Evolutionary conservation across 148 eudicot genomes (phyloP).

Genomic region (Rhododendron molle): DNA sequence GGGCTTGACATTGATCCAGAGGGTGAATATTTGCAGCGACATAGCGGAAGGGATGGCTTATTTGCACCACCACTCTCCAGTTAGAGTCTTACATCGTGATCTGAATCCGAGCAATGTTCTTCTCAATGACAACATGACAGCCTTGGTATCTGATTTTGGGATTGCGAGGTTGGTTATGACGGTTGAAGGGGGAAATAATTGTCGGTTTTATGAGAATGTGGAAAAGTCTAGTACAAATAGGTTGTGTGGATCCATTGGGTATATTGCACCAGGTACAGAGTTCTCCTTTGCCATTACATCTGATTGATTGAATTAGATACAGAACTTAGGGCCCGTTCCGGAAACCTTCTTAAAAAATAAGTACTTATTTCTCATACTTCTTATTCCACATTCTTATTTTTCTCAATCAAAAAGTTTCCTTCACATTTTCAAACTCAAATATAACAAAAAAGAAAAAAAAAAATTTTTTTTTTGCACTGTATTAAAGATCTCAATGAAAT

Average conservation of each 20-base stretch:
- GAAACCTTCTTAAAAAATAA: too few relatives aligned
- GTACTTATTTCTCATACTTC: too few relatives aligned
- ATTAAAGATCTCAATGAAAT: too few relatives aligned
- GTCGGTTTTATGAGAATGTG: slow-evolving; percentile 18
- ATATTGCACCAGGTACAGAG: slow-evolving; percentile 43
- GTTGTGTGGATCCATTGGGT: slow-evolving; percentile 40
- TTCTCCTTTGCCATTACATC: neutral
- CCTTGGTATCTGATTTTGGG: slow-evolving; percentile 42
- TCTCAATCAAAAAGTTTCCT: too few relatives aligned
- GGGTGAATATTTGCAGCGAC: slow-evolving; percentile 37
- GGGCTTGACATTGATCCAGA: slow-evolving; percentile 21
- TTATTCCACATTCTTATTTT: too few relatives aligned
- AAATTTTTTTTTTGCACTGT: too few relatives aligned
- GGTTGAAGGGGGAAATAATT: slow-evolving; percentile 15
- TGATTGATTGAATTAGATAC: neutral
- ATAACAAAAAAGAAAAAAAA: too few relatives aligned
- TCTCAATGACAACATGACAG: slow-evolving; percentile 40
- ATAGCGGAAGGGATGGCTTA: slow-evolving; percentile 45
- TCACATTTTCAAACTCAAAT: too few relatives aligned
- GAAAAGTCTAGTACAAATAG: slow-evolving; percentile 25
- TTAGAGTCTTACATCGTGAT: slow-evolving; percentile 44
- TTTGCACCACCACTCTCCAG: slow-evolving; percentile 8
- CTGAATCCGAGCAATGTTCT: slow-evolving; percentile 46
- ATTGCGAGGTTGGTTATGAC: slow-evolving; percentile 34
- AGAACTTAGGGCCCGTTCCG: too few relatives aligned